Base-by-base conservation (phyloP, 495 filamentous ascomycete species). In the Hyaloscypha bicolor region DNA sequence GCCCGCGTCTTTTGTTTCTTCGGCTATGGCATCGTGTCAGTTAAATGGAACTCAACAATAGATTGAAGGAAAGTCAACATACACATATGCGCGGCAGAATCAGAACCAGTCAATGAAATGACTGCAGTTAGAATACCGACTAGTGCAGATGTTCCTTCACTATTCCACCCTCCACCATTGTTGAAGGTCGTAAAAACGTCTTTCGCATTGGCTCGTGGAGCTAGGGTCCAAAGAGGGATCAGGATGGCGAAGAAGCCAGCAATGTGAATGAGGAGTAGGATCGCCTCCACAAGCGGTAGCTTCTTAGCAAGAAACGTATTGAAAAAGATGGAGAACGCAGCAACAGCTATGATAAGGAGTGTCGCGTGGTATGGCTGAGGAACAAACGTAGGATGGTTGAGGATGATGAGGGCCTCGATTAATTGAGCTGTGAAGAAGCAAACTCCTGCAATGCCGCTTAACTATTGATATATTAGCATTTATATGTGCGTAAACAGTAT, bases 301-400 rank as follows among this genome's bases (percentile, higher is more conserved):
- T 78, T 73, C 35, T 80, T 80, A 3, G 82, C 80, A 2, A 86
- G 64, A 57, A 82, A 79, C 4, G 82, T 85, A 72, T 90, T 91
- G 73, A 90, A 83, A 6, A 84, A 30, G 21, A 85, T 79, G 19
- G 78, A 77, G 48, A 87, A 76, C 3, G 76, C 67, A 2, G 83
- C 77, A 39, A 85, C 79, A 48, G 79, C 85, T 63, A 85, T 82
- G 33, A 83, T 78, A 16, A 90, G 75, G 25, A 90, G 72, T 0
- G 86, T 86, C 9, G 83, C 83, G 62, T 90, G 88, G 82, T 83
- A 91, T 59, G 74, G 75, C 65, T 87, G 74, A 21, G 81, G 81
- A 6, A 71, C 70, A 69, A 83, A 84, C 42, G 61, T 70, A 2
- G 81, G 77, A 55, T 85, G 65, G 65, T 82, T 84, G 39, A 90